Conservation (phyloP, 2,329 filamentous ascomycete species). For the Polychaeton citri region DNA sequence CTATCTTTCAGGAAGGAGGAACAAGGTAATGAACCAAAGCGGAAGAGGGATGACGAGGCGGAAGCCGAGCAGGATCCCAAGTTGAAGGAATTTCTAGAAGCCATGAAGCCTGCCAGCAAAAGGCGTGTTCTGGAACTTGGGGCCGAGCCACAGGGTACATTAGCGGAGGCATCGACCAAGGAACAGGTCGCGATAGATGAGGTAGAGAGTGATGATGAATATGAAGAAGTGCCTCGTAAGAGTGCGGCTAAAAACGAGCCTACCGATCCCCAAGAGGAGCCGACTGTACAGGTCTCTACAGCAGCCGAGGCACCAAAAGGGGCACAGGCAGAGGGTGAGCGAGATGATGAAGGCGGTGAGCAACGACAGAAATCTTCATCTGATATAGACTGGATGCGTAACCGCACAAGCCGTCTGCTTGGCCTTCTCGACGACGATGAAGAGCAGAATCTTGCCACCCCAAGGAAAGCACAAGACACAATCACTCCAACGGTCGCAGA, state of each 20-base stretch:
- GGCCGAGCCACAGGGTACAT: not conserved
- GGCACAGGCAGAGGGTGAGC: constrained; percentile 4
- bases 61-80: constrained; percentile 54
- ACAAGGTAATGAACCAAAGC: constrained; percentile 29
- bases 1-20: not conserved
- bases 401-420: constrained; percentile 71
- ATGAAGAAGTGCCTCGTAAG: constrained; percentile 48
- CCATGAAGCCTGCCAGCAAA: constrained; percentile 56
- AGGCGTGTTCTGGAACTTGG: constrained; percentile 4
- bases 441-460: constrained; percentile 10
- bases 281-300: not conserved
- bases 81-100: constrained; percentile 70
- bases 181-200: constrained; percentile 16
- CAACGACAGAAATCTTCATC: constrained; percentile 38
- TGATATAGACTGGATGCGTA: constrained; percentile 85
- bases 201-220: constrained; percentile 56
- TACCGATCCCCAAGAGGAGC: not conserved
- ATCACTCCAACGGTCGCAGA: constrained; percentile 11
- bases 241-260: constrained; percentile 19
- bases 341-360: not conserved
- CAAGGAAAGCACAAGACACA: constrained; percentile 7
- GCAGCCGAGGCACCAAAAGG: not conserved
- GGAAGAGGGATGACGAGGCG: constrained; percentile 11
- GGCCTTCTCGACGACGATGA: constrained; percentile 71
- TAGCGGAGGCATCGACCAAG: not conserved